Conservation (phyloP, 106 monocot species). For the Dendrobium officinale region DNA sequence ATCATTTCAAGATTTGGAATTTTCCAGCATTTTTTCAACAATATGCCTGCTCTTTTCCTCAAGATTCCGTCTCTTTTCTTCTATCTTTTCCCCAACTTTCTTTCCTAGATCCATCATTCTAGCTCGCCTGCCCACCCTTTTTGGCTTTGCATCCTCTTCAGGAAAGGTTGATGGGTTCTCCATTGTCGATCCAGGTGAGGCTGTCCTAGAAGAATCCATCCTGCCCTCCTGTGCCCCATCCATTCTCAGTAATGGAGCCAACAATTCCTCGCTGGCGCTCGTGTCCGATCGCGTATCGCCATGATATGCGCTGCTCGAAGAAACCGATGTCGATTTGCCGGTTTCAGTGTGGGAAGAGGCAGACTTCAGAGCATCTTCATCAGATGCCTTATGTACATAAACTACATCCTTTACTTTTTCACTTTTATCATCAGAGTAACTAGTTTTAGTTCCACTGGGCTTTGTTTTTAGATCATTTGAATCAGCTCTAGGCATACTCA, state of each 20-base stretch:
- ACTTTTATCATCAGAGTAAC: conserved; percentile 12
- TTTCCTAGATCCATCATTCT: conserved; percentile 73
- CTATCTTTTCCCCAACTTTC: conserved; percentile 79
- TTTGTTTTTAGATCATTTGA: conserved; percentile 16
- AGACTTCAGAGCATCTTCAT: conserved; percentile 7
- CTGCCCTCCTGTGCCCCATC: neutral
- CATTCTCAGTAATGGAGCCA: conserved; percentile 20
- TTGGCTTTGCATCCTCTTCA: conserved; percentile 44
- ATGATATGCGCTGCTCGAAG: neutral
- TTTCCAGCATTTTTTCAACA: conserved; percentile 38
- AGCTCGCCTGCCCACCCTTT: conserved; percentile 38
- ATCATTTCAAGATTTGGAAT: conserved; percentile 1
- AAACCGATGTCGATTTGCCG: conserved; percentile 3
- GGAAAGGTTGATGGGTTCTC: neutral
- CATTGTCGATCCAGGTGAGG: neutral
- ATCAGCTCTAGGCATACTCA: conserved; percentile 14
- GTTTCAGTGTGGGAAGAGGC: conserved; percentile 4
- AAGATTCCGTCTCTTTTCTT: conserved; percentile 78
- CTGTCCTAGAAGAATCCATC: conserved; percentile 4
- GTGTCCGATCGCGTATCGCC: neutral
- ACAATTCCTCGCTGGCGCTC: conserved; percentile 22
- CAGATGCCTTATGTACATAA: neutral
- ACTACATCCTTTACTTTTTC: conserved; percentile 21
- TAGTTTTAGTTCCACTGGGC: conserved; percentile 9
- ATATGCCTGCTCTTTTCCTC: conserved; percentile 74